Evolutionary conservation across 1,284 basidiomycete species (phyloP).

Genomic region (Boletus albobrunnescens): DNA sequence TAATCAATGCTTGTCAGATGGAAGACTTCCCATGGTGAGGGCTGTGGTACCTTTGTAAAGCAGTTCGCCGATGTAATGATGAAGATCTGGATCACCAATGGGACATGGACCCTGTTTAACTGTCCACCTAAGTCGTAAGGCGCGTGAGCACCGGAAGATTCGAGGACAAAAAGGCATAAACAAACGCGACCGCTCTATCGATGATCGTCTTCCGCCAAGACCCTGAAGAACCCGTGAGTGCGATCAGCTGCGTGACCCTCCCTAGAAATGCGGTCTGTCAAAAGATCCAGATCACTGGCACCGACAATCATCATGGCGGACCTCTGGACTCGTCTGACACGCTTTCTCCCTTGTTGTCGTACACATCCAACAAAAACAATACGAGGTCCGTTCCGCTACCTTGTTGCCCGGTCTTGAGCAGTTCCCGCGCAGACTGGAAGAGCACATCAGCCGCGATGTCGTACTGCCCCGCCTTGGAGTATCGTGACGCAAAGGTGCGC

Average conservation of each 20-base stretch:
- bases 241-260: conserved; percentile 78
- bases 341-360: conserved; percentile 63
- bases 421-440: conserved; percentile 78
- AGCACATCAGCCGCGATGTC: conserved; percentile 85
- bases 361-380: conserved; percentile 75
- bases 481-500: conserved; percentile 86
- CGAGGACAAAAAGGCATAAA: conserved; percentile 24
- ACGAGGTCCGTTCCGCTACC: conserved; percentile 86
- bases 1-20: conserved; percentile 31
- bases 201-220: conserved; percentile 79
- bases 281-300: background rate
- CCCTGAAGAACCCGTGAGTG: conserved; percentile 68
- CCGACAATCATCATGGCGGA: conserved; percentile 8
- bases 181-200: conserved; percentile 74
- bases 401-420: conserved; percentile 82
- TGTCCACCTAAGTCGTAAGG: conserved; percentile 62
- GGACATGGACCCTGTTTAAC: conserved; percentile 71
- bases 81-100: conserved; percentile 80
- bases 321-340: conserved; percentile 77
- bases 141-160: conserved; percentile 11
- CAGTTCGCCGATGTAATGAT: conserved; percentile 84
- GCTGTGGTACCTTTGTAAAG: conserved; percentile 72
- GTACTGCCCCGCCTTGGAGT: conserved; percentile 73
- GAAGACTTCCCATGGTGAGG: background rate
- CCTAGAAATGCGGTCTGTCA: conserved; percentile 40